A percentile compares a stretch with the other conserved stretches of the same genome.
Conservation (phyloP, 192 early-diverging fungal species). For the Backusella macrospora region DNA sequence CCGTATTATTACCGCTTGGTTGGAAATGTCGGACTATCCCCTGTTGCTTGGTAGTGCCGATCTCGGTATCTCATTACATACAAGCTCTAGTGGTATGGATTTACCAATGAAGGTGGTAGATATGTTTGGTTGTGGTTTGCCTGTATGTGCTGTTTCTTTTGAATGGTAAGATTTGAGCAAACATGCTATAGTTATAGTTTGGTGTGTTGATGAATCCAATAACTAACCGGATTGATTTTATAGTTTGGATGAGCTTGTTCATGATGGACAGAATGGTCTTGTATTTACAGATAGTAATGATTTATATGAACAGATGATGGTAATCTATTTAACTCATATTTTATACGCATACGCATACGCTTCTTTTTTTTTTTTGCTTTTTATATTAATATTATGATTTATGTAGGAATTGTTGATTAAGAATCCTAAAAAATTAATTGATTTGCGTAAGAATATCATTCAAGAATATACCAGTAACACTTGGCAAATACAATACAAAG, state of each 20-base stretch:
- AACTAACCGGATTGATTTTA: not conserved
- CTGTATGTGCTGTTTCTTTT: slow-evolving; percentile 80
- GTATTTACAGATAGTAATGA: slow-evolving; percentile 61
- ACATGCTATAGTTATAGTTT: not conserved
- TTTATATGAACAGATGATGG: slow-evolving; percentile 67
- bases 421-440: slow-evolving; percentile 16
- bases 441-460: slow-evolving; percentile 29
- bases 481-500: slow-evolving; percentile 22
- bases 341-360: not conserved
- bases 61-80: slow-evolving; percentile 92
- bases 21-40: slow-evolving; percentile 83
- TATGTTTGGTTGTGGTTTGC: slow-evolving; percentile 95
- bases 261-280: slow-evolving; percentile 64
- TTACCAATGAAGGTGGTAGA: slow-evolving; percentile 99
- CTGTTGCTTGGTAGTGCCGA: slow-evolving; percentile 86
- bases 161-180: slow-evolving; percentile 39
- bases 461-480: slow-evolving; percentile 18
- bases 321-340: slow-evolving; percentile 24
- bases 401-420: slow-evolving; percentile 22
- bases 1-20: slow-evolving; percentile 78
- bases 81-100: slow-evolving; percentile 93
- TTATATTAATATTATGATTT: not conserved
- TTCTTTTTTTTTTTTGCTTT: not conserved
- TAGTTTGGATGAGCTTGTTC: slow-evolving; percentile 69
- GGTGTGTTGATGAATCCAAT: no score